Percentiles rank a stretch among this genome's conserved stretches.
These are phyloP conservation scores for Phytomonas francai DNA, from an alignment of 208 protist species.

Conservation along the genomic window DNA sequence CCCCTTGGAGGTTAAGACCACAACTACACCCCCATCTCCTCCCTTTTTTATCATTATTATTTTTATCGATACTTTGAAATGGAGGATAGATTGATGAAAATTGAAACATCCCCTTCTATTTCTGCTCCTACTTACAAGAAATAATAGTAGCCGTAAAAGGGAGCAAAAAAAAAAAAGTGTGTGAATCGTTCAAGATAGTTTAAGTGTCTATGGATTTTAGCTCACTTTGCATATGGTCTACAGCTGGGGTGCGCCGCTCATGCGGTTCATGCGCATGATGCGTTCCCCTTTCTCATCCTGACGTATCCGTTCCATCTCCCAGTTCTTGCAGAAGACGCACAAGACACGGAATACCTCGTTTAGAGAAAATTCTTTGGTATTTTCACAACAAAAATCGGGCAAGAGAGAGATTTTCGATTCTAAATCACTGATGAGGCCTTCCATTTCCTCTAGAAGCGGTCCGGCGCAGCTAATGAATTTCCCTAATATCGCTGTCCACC, in stretches of 20 bases:
- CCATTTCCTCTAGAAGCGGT: slow-evolving; percentile 30
- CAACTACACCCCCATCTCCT: no score
- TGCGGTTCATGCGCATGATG: slow-evolving; percentile 3
- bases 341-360: slow-evolving; percentile 49
- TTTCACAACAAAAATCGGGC: slow-evolving; percentile 49
- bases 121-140: no score
- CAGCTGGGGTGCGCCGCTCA: neutral
- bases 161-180: slow-evolving; percentile 13
- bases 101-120: no score
- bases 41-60: no score
- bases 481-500: slow-evolving; percentile 47
- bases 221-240: neutral
- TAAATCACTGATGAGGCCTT: slow-evolving; percentile 38
- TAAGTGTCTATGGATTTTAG: neutral
- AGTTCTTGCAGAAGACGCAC: slow-evolving; percentile 53
- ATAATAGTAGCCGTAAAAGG: no score
- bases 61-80: no score
- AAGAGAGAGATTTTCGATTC: slow-evolving; percentile 36
- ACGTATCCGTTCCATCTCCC: slow-evolving; percentile 32
- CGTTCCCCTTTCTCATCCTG: slow-evolving; percentile 15
- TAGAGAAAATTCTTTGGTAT: slow-evolving; percentile 33
- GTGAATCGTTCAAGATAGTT: slow-evolving; percentile 3
- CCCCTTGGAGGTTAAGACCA: neutral
- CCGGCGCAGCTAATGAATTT: slow-evolving; percentile 49
- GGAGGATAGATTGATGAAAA: no score